A percentile compares a stretch with the other conserved stretches of the same genome.
phyloP scores from a whole-genome alignment of 495 filamentous ascomycete species.

The Daldinia vernicosa region DNA sequence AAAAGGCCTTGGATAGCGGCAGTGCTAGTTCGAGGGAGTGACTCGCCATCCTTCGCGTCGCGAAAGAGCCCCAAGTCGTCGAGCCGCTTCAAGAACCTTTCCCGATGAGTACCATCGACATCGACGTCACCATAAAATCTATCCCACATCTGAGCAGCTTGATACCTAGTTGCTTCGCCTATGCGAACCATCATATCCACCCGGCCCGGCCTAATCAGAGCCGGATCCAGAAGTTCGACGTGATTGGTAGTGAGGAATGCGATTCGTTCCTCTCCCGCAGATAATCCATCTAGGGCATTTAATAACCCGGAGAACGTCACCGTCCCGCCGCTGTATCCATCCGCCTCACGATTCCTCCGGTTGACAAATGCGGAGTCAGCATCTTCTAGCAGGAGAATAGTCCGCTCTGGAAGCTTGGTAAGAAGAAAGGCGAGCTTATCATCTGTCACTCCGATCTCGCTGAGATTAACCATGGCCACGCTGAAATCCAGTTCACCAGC shows the following conservation, averaged over 20 bases:
- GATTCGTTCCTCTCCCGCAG: conserved; percentile 93
- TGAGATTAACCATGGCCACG: conserved; percentile 92
- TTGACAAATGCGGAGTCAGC: conserved; percentile 93
- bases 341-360: conserved; percentile 75
- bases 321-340: conserved; percentile 88
- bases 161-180: conserved; percentile 84
- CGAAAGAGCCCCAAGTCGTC: conserved; percentile 60
- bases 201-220: conserved; percentile 87
- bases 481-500: conserved; percentile 93
- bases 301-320: conserved; percentile 95
- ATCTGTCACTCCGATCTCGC: conserved; percentile 91
- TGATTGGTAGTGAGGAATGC: conserved; percentile 97
- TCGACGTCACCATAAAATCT: conserved; percentile 92
- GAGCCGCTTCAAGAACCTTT: conserved; percentile 60
- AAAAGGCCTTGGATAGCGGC: conserved; percentile 94
- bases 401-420: conserved; percentile 85
- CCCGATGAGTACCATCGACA: conserved; percentile 62
- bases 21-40: conserved; percentile 71
- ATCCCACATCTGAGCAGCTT: conserved; percentile 89
- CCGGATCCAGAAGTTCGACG: conserved; percentile 85
- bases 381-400: conserved; percentile 89
- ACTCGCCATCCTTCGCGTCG: conserved; percentile 49
- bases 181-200: conserved; percentile 94
- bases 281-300: conserved; percentile 93
- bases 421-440: conserved; percentile 89